Conservation (phyloP, 208 protist genomes). For the Blechomonas ayalai region DNA sequence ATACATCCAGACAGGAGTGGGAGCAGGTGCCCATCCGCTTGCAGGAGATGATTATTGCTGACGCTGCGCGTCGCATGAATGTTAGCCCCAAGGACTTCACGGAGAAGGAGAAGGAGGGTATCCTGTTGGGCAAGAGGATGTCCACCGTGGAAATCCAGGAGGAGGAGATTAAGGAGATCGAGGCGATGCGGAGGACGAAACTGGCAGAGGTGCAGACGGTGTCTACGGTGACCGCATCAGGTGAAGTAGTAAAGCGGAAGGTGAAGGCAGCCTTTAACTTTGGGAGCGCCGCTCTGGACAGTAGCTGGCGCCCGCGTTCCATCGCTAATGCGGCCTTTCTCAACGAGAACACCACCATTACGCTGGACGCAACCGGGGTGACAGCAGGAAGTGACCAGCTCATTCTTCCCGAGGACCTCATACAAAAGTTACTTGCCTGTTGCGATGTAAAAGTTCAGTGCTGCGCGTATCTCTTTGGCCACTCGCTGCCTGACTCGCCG, state of each 20-base stretch:
- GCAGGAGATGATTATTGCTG: constrained; percentile 99
- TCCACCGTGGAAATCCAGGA: constrained; percentile 96
- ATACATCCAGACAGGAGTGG: constrained; percentile 98
- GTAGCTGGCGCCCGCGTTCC: constrained; percentile 79
- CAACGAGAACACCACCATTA: constrained; percentile 53
- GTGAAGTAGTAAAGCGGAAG: constrained; percentile 71
- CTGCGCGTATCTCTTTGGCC: constrained; percentile 81
- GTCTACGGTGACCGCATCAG: constrained; percentile 42
- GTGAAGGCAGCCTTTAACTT: constrained; percentile 84
- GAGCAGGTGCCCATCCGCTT: constrained; percentile 96
- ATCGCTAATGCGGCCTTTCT: constrained; percentile 71
- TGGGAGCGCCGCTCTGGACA: constrained; percentile 49
- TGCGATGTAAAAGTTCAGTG: constrained; percentile 83
- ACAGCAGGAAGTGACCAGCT: constrained; percentile 79
- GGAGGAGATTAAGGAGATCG: constrained; percentile 98
- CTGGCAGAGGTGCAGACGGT: constrained; percentile 56
- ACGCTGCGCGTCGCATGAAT: constrained; percentile 99
- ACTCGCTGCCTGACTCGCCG: constrained; percentile 70
- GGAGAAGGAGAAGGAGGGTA: constrained; percentile 99
- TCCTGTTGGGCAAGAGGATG: constrained; percentile 99
- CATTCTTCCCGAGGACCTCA: constrained; percentile 63
- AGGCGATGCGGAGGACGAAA: constrained; percentile 91
- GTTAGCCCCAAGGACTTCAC: constrained; percentile 99
- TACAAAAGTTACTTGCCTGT: constrained; percentile 69
- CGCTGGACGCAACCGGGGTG: constrained; percentile 43